Conservation (phyloP, 2,329 filamentous ascomycete species). For the Fusarium chlamydosporum region DNA sequence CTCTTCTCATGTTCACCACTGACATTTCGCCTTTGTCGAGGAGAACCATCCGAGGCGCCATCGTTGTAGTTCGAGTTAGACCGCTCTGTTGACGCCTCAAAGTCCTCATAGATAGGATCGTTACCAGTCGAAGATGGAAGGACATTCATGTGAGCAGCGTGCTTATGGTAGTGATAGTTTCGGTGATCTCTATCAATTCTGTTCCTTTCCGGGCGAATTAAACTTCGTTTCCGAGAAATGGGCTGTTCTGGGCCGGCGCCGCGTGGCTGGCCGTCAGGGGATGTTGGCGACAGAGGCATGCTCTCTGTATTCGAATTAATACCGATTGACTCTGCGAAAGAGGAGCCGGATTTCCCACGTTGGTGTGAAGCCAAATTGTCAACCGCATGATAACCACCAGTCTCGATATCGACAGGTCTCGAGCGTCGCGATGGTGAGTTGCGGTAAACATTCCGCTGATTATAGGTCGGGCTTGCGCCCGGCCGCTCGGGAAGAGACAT, state of each 20-base stretch:
- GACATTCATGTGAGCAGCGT: conserved; percentile 92
- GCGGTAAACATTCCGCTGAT: conserved; percentile 75
- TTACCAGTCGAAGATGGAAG: conserved; percentile 93
- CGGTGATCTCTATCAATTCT: conserved; percentile 89
- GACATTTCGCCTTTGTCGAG: conserved; percentile 55
- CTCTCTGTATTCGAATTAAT: conserved; percentile 70
- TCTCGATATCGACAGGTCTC: conserved; percentile 78
- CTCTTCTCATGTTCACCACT: conserved; percentile 55
- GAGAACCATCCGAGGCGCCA: conserved; percentile 62
- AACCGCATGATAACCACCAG: conserved; percentile 66
- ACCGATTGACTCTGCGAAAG: conserved; percentile 71
- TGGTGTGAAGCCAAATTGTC: conserved; percentile 61
- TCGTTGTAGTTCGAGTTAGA: conserved; percentile 64
- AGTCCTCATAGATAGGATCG: conserved; percentile 86
- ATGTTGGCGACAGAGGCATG: conserved; percentile 66
- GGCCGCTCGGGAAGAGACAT: conserved; percentile 77
- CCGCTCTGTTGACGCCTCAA: conserved; percentile 74
- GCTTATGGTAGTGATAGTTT: conserved; percentile 95
- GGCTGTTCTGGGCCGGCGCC: conserved; percentile 53
- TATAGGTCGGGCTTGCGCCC: conserved; percentile 71
- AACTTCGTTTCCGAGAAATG: conserved; percentile 81
- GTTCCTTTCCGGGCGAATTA: conserved; percentile 90
- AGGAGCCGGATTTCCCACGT: conserved; percentile 70
- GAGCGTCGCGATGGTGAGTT: conserved; percentile 76
- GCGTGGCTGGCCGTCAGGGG: conserved; percentile 52